These are phyloP conservation scores for Nepenthes mirabilis DNA, from an alignment of 148 eudicot species.

Conservation along the genomic window DNA sequence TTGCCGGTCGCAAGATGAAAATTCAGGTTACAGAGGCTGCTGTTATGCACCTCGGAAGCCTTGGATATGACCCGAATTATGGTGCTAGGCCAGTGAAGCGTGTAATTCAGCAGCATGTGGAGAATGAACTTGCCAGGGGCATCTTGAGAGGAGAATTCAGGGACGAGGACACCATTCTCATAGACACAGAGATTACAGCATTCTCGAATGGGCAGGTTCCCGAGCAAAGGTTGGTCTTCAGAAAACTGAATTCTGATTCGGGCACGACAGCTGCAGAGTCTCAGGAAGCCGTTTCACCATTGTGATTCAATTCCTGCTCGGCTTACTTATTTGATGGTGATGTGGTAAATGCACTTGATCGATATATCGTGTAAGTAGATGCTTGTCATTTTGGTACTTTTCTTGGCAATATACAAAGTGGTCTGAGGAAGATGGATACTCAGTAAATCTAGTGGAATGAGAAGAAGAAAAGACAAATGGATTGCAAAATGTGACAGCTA, in stretches of 20 bases:
- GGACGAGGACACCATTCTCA: conserved; percentile 59
- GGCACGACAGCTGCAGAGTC: conserved; percentile 24
- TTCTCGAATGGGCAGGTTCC: conserved; percentile 79
- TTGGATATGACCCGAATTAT: conserved; percentile 91
- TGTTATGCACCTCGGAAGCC: conserved; percentile 67
- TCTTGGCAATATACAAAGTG: too few relatives aligned
- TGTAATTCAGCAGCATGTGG: conserved; percentile 81
- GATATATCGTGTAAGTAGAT: too few relatives aligned
- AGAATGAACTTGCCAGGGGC: conserved; percentile 91
- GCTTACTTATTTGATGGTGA: too few relatives aligned
- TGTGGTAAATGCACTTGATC: too few relatives aligned
- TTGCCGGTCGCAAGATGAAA: conserved; percentile 79
- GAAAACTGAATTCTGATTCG: conserved; percentile 26
- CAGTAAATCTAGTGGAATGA: too few relatives aligned
- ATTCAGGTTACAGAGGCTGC: conserved; percentile 68
- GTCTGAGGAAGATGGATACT: too few relatives aligned
- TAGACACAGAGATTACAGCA: conserved; percentile 71
- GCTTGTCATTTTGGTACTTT: too few relatives aligned
- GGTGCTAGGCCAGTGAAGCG: conserved; percentile 97
- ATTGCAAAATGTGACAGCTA: too few relatives aligned
- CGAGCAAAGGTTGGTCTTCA: conserved; percentile 63
- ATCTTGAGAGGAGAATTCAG: conserved; percentile 84
- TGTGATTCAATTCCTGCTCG: conserved; percentile 2
- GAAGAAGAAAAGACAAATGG: too few relatives aligned
- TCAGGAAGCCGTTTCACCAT: conserved; percentile 34